Conservation (phyloP, 441 rosid species). For the Adansonia gregorii region DNA sequence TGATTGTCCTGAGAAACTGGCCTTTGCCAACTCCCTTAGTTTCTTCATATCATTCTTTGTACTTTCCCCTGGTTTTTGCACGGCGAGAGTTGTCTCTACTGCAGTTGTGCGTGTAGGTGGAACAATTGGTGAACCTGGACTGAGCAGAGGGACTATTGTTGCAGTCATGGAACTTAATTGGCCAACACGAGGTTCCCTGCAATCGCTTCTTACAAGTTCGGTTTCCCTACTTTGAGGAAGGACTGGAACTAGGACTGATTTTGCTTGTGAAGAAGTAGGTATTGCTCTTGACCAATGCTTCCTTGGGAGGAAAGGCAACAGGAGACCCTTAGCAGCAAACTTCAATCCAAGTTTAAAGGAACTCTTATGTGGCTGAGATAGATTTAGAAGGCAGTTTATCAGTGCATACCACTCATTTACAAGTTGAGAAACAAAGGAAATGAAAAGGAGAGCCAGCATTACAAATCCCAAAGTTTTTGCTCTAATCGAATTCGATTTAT, state of each 20-base stretch:
- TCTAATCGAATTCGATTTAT: slow-evolving; percentile 29
- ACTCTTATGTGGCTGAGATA: slow-evolving; percentile 39
- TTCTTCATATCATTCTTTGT: slow-evolving; percentile 50
- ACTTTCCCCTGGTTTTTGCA: slow-evolving; percentile 31
- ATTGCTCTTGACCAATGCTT: slow-evolving; percentile 44
- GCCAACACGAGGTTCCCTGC: slow-evolving; percentile 29
- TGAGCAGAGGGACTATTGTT: slow-evolving; percentile 50
- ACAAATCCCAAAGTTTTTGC: slow-evolving; percentile 34
- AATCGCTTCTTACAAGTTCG: slow-evolving; percentile 29
- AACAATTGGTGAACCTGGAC: slow-evolving; percentile 43
- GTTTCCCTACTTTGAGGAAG: slow-evolving; percentile 41
- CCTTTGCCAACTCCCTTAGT: slow-evolving; percentile 56
- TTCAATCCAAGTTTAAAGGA: slow-evolving; percentile 47
- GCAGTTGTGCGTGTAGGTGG: slow-evolving; percentile 25
- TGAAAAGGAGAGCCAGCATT: slow-evolving; percentile 51
- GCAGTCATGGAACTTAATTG: slow-evolving; percentile 48
- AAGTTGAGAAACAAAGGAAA: slow-evolving; percentile 46
- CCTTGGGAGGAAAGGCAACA: slow-evolving; percentile 53
- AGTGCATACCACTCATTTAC: slow-evolving; percentile 51
- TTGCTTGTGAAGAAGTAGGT: slow-evolving; percentile 33
- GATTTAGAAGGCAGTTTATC: slow-evolving; percentile 36
- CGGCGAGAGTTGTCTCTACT: slow-evolving; percentile 10
- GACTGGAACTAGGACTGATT: slow-evolving; percentile 39
- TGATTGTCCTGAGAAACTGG: slow-evolving; percentile 46
- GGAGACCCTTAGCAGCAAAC: slow-evolving; percentile 47